Conservation (phyloP, 495 filamentous ascomycete species). For the Staphylotrichum longicolle region DNA sequence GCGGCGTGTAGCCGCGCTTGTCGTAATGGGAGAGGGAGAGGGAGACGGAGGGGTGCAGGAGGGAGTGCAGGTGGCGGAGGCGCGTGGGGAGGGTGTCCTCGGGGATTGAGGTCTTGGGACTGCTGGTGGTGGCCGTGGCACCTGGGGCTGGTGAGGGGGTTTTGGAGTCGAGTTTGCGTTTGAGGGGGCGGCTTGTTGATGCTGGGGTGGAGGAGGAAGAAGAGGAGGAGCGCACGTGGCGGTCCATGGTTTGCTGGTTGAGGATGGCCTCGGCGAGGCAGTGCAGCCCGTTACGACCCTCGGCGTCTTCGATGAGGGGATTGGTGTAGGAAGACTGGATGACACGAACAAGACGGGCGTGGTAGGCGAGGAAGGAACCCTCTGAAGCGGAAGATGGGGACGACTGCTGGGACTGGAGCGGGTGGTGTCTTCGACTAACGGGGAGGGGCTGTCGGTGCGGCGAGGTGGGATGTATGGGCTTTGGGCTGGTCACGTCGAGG, state of each 20-base stretch:
- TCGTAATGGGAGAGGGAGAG: constrained; percentile 48
- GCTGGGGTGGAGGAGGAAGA: background rate
- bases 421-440: constrained; percentile 4
- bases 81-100: constrained; percentile 27
- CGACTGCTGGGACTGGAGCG: constrained; percentile 6
- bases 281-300: constrained; percentile 50
- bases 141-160: background rate
- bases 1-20: constrained; percentile 40
- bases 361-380: constrained; percentile 28
- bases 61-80: constrained; percentile 34
- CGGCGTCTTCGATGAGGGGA: constrained; percentile 38
- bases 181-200: constrained; percentile 15
- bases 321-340: constrained; percentile 34
- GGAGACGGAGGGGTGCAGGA: constrained; percentile 39
- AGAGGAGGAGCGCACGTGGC: constrained; percentile 13
- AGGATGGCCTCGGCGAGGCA: constrained; percentile 48
- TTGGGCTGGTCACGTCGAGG: background rate
- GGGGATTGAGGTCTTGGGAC: background rate
- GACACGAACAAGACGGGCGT: constrained; percentile 38
- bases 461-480: constrained; percentile 23
- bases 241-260: constrained; percentile 30
- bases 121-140: background rate
- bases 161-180: constrained; percentile 22
- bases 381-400: constrained; percentile 12
- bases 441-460: constrained; percentile 12